Evolutionary conservation across 495 filamentous ascomycete species (phyloP).

Genomic region (Symbiotaphrina buchneri): DNA sequence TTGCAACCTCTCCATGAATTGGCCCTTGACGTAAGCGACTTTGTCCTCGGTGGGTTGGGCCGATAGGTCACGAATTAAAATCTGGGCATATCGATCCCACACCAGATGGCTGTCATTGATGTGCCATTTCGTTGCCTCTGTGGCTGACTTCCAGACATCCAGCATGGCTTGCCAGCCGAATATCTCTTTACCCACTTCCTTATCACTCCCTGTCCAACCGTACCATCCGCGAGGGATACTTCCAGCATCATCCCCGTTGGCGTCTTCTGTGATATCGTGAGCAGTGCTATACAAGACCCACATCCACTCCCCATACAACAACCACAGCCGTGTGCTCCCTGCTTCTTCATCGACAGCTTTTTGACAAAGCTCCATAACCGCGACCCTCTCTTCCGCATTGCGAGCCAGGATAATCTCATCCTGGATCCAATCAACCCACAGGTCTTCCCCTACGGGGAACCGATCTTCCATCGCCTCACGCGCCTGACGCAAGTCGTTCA

Average conservation of each 20-base stretch:
- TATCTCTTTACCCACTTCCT: conserved; percentile 46
- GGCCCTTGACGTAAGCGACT: conserved; percentile 36
- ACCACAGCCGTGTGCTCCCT: conserved; percentile 69
- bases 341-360: conserved; percentile 65
- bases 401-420: conserved; percentile 38
- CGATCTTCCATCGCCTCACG: conserved; percentile 40
- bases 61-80: conserved; percentile 37
- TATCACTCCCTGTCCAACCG: conserved; percentile 70
- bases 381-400: conserved; percentile 38
- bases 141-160: conserved; percentile 57
- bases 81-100: conserved; percentile 62
- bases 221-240: too few relatives aligned
- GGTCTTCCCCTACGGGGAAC: conserved; percentile 41
- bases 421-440: conserved; percentile 41
- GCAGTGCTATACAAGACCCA: conserved; percentile 43
- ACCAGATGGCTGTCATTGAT: conserved; percentile 67
- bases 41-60: conserved; percentile 29
- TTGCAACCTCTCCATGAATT: conserved; percentile 53
- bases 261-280: conserved; percentile 15
- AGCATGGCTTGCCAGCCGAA: conserved; percentile 57
- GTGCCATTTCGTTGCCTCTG: conserved; percentile 56
- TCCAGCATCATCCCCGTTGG: conserved; percentile 18
- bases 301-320: conserved; percentile 71
- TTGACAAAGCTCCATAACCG: conserved; percentile 65
- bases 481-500: conserved; percentile 36